Conservation (phyloP, 1,139 yeast species). For the Waltiozyma sp. region DNA sequence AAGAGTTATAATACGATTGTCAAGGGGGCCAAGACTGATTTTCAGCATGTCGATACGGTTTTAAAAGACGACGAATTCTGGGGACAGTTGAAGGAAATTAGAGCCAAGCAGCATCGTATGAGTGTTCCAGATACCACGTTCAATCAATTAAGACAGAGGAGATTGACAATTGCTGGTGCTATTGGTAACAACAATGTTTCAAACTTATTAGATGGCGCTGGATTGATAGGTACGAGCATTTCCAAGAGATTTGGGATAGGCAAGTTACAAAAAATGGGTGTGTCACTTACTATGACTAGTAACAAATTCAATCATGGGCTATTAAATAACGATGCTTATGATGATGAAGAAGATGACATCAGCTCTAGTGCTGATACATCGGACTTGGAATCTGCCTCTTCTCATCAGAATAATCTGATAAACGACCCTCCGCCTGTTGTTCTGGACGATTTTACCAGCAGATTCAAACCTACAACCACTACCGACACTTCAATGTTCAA, state of each 20-base stretch:
- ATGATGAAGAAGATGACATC: background rate
- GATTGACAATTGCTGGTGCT: background rate
- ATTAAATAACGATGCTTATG: constrained; percentile 4
- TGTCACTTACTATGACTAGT: constrained; percentile 65
- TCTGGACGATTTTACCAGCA: too few relatives aligned
- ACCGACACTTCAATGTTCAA: background rate
- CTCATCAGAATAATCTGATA: background rate
- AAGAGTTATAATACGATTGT: constrained; percentile 65
- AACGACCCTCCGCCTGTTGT: too few relatives aligned
- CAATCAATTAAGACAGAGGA: background rate
- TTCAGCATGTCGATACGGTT: constrained; percentile 24
- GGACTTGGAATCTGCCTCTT: background rate
- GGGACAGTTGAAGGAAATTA: constrained; percentile 49
- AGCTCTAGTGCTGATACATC: background rate
- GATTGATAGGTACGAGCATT: background rate
- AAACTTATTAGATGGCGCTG: background rate
- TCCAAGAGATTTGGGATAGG: constrained; percentile 35
- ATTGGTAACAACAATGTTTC: background rate
- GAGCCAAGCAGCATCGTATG: constrained; percentile 23
- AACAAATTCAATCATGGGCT: constrained; percentile 28
- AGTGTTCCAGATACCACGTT: background rate
- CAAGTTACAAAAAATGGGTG: constrained; percentile 59
- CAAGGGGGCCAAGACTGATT: constrained; percentile 38
- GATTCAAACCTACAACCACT: background rate
- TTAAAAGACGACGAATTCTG: constrained; percentile 47